Evolutionary conservation across 208 protist species (phyloP), one percentile per base, ranked within the genome.

Genomic region (Acanthamoeba castellanii): DNA sequence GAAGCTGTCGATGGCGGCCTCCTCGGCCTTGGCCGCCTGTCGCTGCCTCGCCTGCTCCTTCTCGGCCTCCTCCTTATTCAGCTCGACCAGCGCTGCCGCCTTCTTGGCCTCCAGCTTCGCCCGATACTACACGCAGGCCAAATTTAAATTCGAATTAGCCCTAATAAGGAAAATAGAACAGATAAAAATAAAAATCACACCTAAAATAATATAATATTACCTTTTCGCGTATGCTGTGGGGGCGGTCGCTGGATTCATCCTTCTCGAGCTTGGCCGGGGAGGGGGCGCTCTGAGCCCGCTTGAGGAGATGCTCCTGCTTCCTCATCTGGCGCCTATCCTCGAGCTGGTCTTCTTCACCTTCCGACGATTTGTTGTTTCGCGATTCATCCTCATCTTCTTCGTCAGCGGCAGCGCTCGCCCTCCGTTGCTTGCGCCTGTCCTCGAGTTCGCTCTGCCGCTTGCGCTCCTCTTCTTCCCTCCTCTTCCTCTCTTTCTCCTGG

Each of bases 1-100:
- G 47, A 85, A 85, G 76, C 76, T 85, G 47, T 85, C 76, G 76
- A 85, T 85, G 5, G 76, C 76, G 14, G 76, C 76, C 8, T 85
- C 9, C 45, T 85, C 76, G 42, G 76, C 76, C 42, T 85, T 85
- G 45, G 76, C 76, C 45, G 45, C 42, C 47, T 85, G 45, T 14
- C 32, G 32, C 42, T 85, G 76, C 16, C 76, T 20, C 27, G 5
- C 42, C 76, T 59, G 18, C 30, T 85, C 76, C 76, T 85, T 85
- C 76, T 85, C 76, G 22, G 76, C 42, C n/a, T 85, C 76, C 42
- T 85, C 76, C 76, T 34, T 50, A 1, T 85, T 52, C 47, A 85
- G 76, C 45, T 85, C 76, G n/a, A 42, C 76, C 34, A 85, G 9
- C 76, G 20, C n/a, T 6, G 76, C 32, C 76, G 22, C 27, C 76